Percentiles rank a stretch among this genome's conserved stretches.
Evolutionary conservation across 2,329 filamentous ascomycete species (phyloP).

Genomic region (Xylariaceae sp.): DNA sequence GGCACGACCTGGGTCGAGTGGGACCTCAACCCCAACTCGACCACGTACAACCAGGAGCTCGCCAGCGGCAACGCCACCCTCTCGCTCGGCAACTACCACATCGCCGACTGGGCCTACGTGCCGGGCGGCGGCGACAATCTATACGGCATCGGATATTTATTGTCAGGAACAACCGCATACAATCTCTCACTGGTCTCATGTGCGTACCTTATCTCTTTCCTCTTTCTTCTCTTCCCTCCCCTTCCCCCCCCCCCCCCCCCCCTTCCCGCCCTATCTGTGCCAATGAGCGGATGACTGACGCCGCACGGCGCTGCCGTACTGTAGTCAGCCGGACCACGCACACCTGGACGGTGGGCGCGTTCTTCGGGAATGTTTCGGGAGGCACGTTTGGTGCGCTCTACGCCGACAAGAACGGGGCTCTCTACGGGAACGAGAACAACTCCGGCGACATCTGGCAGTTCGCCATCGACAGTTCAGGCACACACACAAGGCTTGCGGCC

Average conservation of each 20-base stretch:
- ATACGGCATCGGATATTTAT: conserved; percentile 9
- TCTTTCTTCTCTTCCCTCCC: not conserved
- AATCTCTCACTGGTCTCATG: not conserved
- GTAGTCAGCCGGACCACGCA: conserved; percentile 2
- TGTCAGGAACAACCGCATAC: not conserved
- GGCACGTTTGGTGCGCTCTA: conserved; percentile 12
- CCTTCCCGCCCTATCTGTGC: not conserved
- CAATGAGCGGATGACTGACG: too few species aligned
- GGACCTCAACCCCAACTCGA: conserved; percentile 12
- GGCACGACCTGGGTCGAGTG: conserved; percentile 5
- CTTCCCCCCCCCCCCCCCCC: not conserved
- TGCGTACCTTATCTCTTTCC: not conserved
- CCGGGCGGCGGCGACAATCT: conserved; percentile 9
- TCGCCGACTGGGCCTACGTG: conserved; percentile 16
- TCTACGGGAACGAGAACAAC: conserved; percentile 14
- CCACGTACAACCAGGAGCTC: conserved; percentile 8
- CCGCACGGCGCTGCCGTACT: not conserved
- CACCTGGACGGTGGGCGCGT: conserved; percentile 4
- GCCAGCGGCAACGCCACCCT: conserved; percentile 1
- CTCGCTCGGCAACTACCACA: not conserved
- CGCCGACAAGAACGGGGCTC: conserved; percentile 8
- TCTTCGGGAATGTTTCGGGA: conserved; percentile 8
- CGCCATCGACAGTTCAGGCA: conserved; percentile 5
- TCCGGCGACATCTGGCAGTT: conserved; percentile 17
- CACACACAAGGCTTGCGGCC: conserved; percentile 1